These are phyloP conservation scores for Trichoderma breve DNA, from an alignment of 2,329 filamentous ascomycete species.

Conservation along the genomic window DNA sequence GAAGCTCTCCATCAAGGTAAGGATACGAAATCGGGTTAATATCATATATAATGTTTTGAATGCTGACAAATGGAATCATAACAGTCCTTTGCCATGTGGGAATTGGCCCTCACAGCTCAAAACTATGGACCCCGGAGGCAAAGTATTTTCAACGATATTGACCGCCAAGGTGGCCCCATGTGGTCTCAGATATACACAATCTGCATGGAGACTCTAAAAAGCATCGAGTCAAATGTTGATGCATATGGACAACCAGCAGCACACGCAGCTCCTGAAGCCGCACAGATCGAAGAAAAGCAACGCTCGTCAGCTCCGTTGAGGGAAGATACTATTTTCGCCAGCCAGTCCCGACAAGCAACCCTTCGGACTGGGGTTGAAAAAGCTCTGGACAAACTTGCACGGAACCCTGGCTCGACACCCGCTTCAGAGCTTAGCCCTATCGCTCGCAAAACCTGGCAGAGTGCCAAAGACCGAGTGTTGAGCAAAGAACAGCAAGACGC, in stretches of 20 bases:
- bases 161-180: slow-evolving; percentile 73
- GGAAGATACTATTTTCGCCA: slow-evolving; percentile 47
- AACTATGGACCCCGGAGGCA: slow-evolving; percentile 73
- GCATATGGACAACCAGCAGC: slow-evolving; percentile 51
- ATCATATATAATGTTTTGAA: background rate
- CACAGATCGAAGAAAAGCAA: slow-evolving; percentile 33
- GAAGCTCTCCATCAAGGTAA: slow-evolving; percentile 70
- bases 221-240: slow-evolving; percentile 66
- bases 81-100: slow-evolving; percentile 85
- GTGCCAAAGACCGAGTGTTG: slow-evolving; percentile 48
- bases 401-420: slow-evolving; percentile 49
- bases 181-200: slow-evolving; percentile 75
- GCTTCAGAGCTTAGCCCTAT: slow-evolving; percentile 49
- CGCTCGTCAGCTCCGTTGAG: slow-evolving; percentile 42
- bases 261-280: slow-evolving; percentile 33
- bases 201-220: slow-evolving; percentile 67
- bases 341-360: slow-evolving; percentile 36
- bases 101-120: slow-evolving; percentile 75
- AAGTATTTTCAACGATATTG: slow-evolving; percentile 82
- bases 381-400: slow-evolving; percentile 42
- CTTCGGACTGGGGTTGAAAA: slow-evolving; percentile 47
- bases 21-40: slow-evolving; percentile 25
- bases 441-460: slow-evolving; percentile 49
- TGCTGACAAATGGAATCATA: background rate
- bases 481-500: slow-evolving; percentile 55